A percentile compares a stretch with the other conserved stretches of the same genome.
These are phyloP conservation scores for Ophiobolus disseminans DNA, from an alignment of 2,329 filamentous ascomycete genomes.

Conservation along the genomic window DNA sequence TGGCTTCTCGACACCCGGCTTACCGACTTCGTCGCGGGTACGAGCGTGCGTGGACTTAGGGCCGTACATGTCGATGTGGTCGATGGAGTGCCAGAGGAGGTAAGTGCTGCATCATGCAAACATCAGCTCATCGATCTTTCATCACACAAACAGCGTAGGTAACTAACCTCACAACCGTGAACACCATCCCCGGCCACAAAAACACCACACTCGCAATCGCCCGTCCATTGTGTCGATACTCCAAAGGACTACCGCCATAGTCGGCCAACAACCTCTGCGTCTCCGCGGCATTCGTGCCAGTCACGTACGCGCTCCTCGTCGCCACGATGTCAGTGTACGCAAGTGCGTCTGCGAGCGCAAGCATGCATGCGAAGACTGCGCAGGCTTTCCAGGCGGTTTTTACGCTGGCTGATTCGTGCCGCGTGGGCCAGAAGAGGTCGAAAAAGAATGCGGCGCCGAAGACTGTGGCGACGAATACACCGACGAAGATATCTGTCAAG, in stretches of 20 bases:
- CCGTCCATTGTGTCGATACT: conserved; percentile 59
- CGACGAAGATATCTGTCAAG: conserved; percentile 67
- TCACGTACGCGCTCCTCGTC: conserved; percentile 54
- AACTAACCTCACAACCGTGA: conserved; percentile 55
- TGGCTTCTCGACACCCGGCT: conserved; percentile 14
- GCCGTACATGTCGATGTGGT: conserved; percentile 49
- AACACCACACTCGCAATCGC: conserved; percentile 61
- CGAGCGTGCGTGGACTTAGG: conserved; percentile 50
- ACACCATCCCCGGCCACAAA: conserved; percentile 60
- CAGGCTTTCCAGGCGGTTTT: conserved; percentile 63
- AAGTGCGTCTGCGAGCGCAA: conserved; percentile 58
- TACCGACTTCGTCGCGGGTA: conserved; percentile 15
- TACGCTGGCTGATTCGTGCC: conserved; percentile 57
- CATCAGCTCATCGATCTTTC: not conserved
- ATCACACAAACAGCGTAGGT: not conserved
- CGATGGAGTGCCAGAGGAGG: conserved; percentile 49
- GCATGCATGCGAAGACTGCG: conserved; percentile 56
- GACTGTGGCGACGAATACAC: conserved; percentile 63
- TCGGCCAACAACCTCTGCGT: conserved; percentile 45
- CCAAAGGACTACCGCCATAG: conserved; percentile 48
- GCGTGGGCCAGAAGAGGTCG: conserved; percentile 67
- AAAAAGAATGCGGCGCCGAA: conserved; percentile 68
- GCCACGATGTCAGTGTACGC: conserved; percentile 61
- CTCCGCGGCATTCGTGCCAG: conserved; percentile 47
- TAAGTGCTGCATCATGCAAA: conserved; percentile 41